Percentiles rank a stretch among this genome's conserved stretches.
Evolutionary conservation across 805 yeast genomes (phyloP).

Genomic region (Lipomyces kockii): DNA sequence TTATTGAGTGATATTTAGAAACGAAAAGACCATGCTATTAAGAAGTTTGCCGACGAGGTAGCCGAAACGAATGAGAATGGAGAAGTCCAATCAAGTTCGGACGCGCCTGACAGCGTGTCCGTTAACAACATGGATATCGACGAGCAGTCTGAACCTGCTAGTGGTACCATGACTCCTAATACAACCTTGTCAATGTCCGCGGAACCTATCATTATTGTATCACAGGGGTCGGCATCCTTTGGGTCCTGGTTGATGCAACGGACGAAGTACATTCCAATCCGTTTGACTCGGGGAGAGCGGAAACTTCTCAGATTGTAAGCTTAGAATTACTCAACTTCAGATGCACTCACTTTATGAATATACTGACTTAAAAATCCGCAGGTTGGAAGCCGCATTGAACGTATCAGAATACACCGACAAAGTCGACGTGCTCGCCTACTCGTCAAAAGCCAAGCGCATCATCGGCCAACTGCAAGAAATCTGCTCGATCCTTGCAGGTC

Average conservation of each 20-base stretch:
- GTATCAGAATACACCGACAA: conserved; percentile 82
- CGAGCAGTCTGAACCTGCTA: conserved; percentile 22
- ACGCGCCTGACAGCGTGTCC: conserved; percentile 28
- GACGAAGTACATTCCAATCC: conserved; percentile 65
- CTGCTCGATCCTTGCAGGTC: conserved; percentile 77
- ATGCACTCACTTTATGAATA: background rate
- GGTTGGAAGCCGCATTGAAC: conserved; percentile 68
- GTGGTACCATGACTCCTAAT: conserved; percentile 27
- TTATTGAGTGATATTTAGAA: conserved; percentile 39
- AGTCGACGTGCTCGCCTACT: conserved; percentile 70
- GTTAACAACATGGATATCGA: conserved; percentile 32
- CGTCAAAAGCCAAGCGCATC: conserved; percentile 71
- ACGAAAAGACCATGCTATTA: conserved; percentile 53
- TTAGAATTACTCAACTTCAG: background rate
- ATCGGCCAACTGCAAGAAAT: conserved; percentile 73
- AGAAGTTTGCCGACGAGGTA: conserved; percentile 40
- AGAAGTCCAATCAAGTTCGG: conserved; percentile 34
- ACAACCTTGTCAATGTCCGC: conserved; percentile 17
- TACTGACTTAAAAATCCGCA: background rate
- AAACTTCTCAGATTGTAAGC: conserved; percentile 58
- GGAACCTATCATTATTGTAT: conserved; percentile 34
- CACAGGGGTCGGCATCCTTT: conserved; percentile 33
- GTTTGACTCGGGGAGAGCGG: conserved; percentile 70
- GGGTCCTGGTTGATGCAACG: conserved; percentile 33
- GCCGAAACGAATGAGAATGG: conserved; percentile 33